These are phyloP conservation scores for Schrenkiella parvula DNA, from an alignment of 345 rosid genomes.

Conservation along the genomic window DNA sequence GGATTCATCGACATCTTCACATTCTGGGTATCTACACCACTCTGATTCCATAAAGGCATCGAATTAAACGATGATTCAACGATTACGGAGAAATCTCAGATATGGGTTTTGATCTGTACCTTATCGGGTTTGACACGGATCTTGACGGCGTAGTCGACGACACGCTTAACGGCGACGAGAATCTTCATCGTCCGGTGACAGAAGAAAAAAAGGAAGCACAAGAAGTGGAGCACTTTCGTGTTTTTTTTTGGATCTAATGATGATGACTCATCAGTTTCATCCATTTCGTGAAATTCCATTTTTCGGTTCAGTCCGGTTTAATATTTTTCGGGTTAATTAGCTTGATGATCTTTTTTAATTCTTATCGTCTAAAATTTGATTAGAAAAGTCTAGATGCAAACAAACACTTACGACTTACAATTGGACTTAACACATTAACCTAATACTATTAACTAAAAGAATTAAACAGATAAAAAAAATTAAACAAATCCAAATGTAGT, in stretches of 20 bases:
- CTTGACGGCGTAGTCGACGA: constrained; percentile 91
- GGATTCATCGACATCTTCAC: constrained; percentile 99
- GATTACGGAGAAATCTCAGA: not conserved
- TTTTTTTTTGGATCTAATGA: not conserved
- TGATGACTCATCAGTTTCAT: constrained; percentile 4
- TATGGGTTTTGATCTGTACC: constrained; percentile 37
- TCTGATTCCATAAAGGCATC: constrained; percentile 36
- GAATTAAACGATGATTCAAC: not conserved
- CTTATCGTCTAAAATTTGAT: too few relatives aligned
- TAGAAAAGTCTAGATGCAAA: too few relatives aligned
- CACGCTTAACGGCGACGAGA: constrained; percentile 86
- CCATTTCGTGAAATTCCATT: not conserved
- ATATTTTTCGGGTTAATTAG: not conserved
- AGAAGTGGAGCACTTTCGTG: not conserved
- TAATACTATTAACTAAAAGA: too few relatives aligned
- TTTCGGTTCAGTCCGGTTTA: not conserved
- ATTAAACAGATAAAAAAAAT: too few relatives aligned
- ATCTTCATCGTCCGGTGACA: constrained; percentile 57
- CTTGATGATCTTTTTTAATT: too few relatives aligned
- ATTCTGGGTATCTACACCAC: constrained; percentile 83
- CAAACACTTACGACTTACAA: too few relatives aligned
- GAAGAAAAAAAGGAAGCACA: not conserved
- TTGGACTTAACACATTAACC: too few relatives aligned
- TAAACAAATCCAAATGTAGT: too few relatives aligned
- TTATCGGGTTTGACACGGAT: constrained; percentile 91